These are phyloP conservation scores for Eucalyptus pumila DNA, from an alignment of 345 rosid genomes.

Conservation along the genomic window DNA sequence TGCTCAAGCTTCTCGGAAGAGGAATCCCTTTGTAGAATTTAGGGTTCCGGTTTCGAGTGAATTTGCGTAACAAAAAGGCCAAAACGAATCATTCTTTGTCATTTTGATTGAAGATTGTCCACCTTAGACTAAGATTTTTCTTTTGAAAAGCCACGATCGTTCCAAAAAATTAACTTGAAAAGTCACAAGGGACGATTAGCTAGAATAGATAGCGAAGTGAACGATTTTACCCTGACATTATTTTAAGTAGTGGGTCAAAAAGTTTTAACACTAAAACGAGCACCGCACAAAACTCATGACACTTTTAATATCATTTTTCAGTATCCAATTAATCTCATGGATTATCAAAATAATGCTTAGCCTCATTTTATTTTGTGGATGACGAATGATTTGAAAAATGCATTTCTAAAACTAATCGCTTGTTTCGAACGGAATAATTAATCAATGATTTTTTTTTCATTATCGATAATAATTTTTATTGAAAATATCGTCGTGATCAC, in stretches of 20 bases:
- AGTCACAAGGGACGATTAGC: fast-evolving
- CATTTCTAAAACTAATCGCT: fast-evolving
- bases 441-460: fast-evolving
- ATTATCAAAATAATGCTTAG: background rate
- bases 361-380: fast-evolving
- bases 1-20: background rate
- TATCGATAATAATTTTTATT: no score
- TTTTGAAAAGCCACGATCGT: background rate
- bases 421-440: fast-evolving
- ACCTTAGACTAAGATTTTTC: background rate
- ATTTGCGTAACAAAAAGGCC: background rate
- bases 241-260: fast-evolving
- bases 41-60: background rate
- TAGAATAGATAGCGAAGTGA: background rate
- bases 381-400: background rate
- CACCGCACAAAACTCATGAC: fast-evolving
- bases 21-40: background rate
- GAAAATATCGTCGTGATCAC: background rate
- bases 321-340: background rate
- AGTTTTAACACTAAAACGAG: fast-evolving
- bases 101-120: background rate
- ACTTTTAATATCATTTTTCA: fast-evolving
- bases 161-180: background rate
- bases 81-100: background rate
- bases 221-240: fast-evolving